These are phyloP conservation scores for Hortiboletus flavorubellus DNA, from an alignment of 768 basidiomycete species.

Conservation along the genomic window DNA sequence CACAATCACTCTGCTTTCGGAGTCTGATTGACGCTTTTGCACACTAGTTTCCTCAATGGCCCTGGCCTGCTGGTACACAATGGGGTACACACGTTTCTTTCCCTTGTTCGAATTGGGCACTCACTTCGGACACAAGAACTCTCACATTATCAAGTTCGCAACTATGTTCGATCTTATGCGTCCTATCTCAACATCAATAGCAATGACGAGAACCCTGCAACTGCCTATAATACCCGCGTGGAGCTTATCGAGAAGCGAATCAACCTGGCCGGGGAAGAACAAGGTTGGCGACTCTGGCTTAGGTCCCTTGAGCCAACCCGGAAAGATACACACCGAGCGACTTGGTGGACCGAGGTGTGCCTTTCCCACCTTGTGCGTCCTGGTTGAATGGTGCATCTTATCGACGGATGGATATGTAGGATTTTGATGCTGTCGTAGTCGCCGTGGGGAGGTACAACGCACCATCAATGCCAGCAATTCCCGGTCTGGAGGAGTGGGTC, in stretches of 20 bases:
- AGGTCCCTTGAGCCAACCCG: slow-evolving; percentile 6
- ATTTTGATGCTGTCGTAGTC: slow-evolving; percentile 16
- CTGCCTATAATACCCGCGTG: slow-evolving; percentile 46
- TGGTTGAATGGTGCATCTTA: not conserved
- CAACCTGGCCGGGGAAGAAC: slow-evolving; percentile 10
- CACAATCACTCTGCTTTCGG: not conserved
- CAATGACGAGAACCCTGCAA: slow-evolving; percentile 37
- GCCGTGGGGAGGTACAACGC: slow-evolving; percentile 11
- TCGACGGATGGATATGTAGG: not conserved
- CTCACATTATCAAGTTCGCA: slow-evolving; percentile 31
- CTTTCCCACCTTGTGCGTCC: not conserved
- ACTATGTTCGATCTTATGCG: slow-evolving; percentile 25
- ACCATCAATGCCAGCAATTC: slow-evolving; percentile 15
- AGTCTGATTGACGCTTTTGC: not conserved
- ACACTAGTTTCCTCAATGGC: slow-evolving; percentile 10
- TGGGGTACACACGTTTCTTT: slow-evolving; percentile 3
- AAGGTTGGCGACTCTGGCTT: slow-evolving; percentile 9
- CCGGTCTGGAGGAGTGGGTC: slow-evolving; percentile 11
- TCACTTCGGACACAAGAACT: slow-evolving; percentile 20
- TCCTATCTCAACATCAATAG: slow-evolving; percentile 5
- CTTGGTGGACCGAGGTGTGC: slow-evolving; percentile 26
- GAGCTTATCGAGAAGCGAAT: slow-evolving; percentile 40
- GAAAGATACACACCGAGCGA: slow-evolving; percentile 24
- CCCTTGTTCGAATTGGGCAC: no score
- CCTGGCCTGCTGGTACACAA: slow-evolving; percentile 10